These are phyloP conservation scores for Trametes meyenii DNA, from an alignment of 768 basidiomycete species.

Conservation along the genomic window DNA sequence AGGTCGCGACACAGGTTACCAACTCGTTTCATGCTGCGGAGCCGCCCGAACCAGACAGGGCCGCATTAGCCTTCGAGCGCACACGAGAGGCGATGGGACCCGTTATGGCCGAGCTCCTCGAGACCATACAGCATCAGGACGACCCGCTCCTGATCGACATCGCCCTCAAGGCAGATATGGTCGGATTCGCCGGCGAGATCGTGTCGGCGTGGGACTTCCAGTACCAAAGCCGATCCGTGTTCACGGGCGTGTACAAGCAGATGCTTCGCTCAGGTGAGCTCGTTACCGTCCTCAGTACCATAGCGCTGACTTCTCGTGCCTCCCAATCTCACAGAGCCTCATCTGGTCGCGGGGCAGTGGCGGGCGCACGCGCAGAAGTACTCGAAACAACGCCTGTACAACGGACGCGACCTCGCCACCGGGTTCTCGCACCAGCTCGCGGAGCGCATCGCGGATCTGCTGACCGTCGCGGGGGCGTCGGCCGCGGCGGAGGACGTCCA, in stretches of 20 bases:
- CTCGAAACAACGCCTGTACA: constrained; percentile 26
- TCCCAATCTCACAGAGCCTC: constrained; percentile 13
- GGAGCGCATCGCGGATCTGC: constrained; percentile 25
- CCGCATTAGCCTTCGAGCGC: constrained; percentile 20
- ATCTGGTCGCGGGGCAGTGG: constrained; percentile 22
- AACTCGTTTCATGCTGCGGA: constrained; percentile 20
- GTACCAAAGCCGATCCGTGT: constrained; percentile 24
- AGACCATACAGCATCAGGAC: constrained; percentile 25
- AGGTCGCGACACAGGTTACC: constrained; percentile 23
- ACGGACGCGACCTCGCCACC: constrained; percentile 25
- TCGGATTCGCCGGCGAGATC: constrained; percentile 26
- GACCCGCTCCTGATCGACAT: constrained; percentile 28
- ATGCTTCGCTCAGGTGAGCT: constrained; percentile 26
- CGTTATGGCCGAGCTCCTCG: constrained; percentile 26
- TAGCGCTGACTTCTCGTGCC: not conserved
- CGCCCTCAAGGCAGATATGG: constrained; percentile 28
- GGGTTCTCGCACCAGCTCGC: constrained; percentile 25
- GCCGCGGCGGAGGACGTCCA: constrained; percentile 1
- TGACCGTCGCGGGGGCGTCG: constrained; percentile 17
- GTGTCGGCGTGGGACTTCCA: constrained; percentile 26
- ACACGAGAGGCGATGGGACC: constrained; percentile 24
- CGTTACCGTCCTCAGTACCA: not conserved
- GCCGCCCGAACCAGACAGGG: constrained; percentile 8
- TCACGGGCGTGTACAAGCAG: constrained; percentile 22
- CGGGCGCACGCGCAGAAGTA: constrained; percentile 24